phyloP scores from a whole-genome alignment of 805 yeast species.

The Hanseniaspora jakobsenii region DNA sequence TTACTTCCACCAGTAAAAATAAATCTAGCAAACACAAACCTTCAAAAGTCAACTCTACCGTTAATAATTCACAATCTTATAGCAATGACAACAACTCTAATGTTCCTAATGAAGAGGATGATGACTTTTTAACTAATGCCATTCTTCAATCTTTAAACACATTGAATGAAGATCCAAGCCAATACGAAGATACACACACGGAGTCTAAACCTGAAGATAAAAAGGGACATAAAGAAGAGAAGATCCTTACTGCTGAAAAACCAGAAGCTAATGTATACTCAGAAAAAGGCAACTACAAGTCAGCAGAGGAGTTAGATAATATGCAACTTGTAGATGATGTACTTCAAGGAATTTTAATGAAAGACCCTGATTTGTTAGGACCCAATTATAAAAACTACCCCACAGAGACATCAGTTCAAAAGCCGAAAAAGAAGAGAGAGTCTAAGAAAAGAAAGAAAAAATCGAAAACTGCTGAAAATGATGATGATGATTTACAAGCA shows the following conservation, averaged over 20 bases:
- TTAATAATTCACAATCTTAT: too few relatives aligned
- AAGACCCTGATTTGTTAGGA: too few relatives aligned
- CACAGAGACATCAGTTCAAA: slow-evolving; percentile 22
- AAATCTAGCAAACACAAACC: too few relatives aligned
- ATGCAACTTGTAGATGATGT: slow-evolving; percentile 6
- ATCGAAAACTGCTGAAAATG: slow-evolving; percentile 13
- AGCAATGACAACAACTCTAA: too few relatives aligned
- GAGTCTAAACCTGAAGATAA: background rate
- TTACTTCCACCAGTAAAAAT: too few relatives aligned
- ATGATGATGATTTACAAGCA: slow-evolving; percentile 22
- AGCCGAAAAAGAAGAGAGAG: slow-evolving; percentile 1
- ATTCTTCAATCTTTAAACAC: slow-evolving; percentile 7
- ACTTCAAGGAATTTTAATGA: slow-evolving; percentile 1
- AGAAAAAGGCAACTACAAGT: too few relatives aligned
- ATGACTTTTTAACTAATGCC: slow-evolving; percentile 10
- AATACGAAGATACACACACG: background rate
- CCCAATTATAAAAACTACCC: slow-evolving; percentile 20
- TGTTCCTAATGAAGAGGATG: slow-evolving; percentile 12
- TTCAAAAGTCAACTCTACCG: too few relatives aligned
- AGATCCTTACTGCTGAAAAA: slow-evolving; percentile 1
- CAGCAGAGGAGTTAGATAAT: slow-evolving; percentile 9
- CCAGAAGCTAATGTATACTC: too few relatives aligned
- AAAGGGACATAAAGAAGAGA: slow-evolving; percentile 3
- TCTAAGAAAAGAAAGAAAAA: slow-evolving; percentile 17
- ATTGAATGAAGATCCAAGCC: slow-evolving; percentile 4